phyloP scores from a whole-genome alignment of 1,284 basidiomycete genomes.

The Rhodotorula sp. region DNA sequence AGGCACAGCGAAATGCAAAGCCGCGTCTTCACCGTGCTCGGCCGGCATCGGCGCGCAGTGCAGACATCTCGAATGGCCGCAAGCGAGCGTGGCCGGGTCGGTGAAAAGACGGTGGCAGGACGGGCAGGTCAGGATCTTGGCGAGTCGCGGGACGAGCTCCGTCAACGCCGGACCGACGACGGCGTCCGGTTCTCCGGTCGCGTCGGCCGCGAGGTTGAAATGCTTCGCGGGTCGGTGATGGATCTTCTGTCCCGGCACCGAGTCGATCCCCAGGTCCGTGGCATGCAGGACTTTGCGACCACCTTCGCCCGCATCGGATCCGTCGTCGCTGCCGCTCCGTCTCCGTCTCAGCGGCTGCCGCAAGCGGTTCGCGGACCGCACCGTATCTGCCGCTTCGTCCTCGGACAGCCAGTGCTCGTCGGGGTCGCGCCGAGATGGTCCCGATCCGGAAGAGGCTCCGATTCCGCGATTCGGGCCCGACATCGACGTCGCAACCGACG shows the following conservation, averaged over 20 bases:
- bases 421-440: constrained; percentile 24
- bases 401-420: constrained; percentile 44
- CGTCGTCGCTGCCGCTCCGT: constrained; percentile 16
- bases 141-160: constrained; percentile 31
- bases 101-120: constrained; percentile 52
- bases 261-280: neutral
- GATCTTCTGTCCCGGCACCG: neutral
- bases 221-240: constrained; percentile 19
- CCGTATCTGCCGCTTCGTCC: constrained; percentile 38
- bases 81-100: constrained; percentile 58
- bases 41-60: constrained; percentile 19
- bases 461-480: neutral
- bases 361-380: neutral
- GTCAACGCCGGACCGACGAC: constrained; percentile 4
- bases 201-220: neutral
- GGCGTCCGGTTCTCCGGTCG: neutral
- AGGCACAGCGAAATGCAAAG: too few species aligned
- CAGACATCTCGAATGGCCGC: constrained; percentile 61
- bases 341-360: neutral
- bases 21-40: constrained; percentile 1
- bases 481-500: neutral
- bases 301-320: neutral
- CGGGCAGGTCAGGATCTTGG: constrained; percentile 53
- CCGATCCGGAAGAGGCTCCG: neutral
- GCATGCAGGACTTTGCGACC: constrained; percentile 12